Conservation (phyloP, 768 basidiomycete genomes). For the Coprinopsis marcescibilis region DNA sequence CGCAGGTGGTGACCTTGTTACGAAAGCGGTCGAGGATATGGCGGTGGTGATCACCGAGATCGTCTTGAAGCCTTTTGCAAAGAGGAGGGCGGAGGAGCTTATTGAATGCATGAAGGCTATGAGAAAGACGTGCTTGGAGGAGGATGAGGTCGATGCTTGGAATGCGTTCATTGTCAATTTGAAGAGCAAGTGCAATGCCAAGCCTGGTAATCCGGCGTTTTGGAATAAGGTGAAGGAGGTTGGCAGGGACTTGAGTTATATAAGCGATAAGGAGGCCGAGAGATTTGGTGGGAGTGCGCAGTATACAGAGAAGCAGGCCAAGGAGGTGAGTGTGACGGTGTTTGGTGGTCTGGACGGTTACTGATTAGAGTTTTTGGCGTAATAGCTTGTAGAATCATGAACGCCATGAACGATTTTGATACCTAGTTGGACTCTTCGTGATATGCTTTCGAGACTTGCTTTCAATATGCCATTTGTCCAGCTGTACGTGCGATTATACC, state of each 20-base stretch:
- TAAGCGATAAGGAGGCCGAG: constrained; percentile 57
- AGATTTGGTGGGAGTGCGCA: constrained; percentile 51
- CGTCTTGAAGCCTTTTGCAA: constrained; percentile 64
- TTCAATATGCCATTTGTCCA: too few species aligned
- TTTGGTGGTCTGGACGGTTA: too few species aligned
- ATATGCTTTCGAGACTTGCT: too few species aligned
- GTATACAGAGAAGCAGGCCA: constrained; percentile 49
- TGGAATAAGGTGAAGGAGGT: constrained; percentile 52
- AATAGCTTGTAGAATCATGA: too few species aligned
- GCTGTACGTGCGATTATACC: too few species aligned
- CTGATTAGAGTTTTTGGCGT: too few species aligned
- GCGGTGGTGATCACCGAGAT: constrained; percentile 66
- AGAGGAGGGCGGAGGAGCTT: constrained; percentile 61
- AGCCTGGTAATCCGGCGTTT: constrained; percentile 59
- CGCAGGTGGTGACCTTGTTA: constrained; percentile 70
- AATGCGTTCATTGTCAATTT: constrained; percentile 65
- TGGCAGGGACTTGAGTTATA: constrained; percentile 55
- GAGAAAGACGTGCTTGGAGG: constrained; percentile 59
- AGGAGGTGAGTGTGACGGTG: constrained; percentile 44
- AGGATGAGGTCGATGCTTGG: constrained; percentile 83
- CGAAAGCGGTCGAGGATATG: constrained; percentile 81
- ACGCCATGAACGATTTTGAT: too few species aligned
- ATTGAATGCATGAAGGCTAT: constrained; percentile 65
- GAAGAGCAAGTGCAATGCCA: constrained; percentile 45
- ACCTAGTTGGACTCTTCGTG: too few species aligned